These are phyloP conservation scores for Microdochium paspali DNA, from an alignment of 2,329 filamentous ascomycete species.

Conservation along the genomic window DNA sequence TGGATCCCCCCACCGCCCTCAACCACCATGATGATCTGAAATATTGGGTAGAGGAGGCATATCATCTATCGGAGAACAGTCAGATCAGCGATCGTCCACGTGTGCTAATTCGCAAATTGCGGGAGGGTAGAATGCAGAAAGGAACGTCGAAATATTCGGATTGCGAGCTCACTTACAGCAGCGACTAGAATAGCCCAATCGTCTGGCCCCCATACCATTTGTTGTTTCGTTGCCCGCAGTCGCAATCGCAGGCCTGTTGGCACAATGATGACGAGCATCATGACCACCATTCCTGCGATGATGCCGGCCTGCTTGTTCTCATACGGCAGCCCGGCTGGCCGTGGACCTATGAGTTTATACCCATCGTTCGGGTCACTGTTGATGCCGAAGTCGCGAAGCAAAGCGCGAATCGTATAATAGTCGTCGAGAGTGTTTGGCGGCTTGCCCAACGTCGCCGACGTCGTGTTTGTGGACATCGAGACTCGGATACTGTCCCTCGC, in stretches of 20 bases:
- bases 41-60: not conserved
- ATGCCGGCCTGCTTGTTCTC: constrained; percentile 4
- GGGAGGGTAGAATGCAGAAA: not conserved
- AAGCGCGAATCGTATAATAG: not conserved
- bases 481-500: too few species aligned
- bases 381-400: not conserved
- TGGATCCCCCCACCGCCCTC: constrained; percentile 3
- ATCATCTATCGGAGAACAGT: not conserved
- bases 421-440: constrained; percentile 1
- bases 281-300: constrained; percentile 4
- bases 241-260: constrained; percentile 2
- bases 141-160: too few species aligned
- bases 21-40: constrained; percentile 3
- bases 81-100: not conserved
- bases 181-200: constrained; percentile 6
- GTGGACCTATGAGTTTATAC: not conserved
- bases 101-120: too few species aligned
- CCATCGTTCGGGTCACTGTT: not conserved
- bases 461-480: not conserved
- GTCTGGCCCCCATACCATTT: constrained; percentile 4
- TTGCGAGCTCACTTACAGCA: constrained; percentile 3
- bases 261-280: constrained; percentile 3
- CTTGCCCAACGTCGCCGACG: not conserved
- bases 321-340: not conserved
- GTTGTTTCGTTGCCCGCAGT: constrained; percentile 2